Base-by-base conservation (phyloP, 2,329 filamentous ascomycete genomes). In the Trichoderma brevicompactum region DNA sequence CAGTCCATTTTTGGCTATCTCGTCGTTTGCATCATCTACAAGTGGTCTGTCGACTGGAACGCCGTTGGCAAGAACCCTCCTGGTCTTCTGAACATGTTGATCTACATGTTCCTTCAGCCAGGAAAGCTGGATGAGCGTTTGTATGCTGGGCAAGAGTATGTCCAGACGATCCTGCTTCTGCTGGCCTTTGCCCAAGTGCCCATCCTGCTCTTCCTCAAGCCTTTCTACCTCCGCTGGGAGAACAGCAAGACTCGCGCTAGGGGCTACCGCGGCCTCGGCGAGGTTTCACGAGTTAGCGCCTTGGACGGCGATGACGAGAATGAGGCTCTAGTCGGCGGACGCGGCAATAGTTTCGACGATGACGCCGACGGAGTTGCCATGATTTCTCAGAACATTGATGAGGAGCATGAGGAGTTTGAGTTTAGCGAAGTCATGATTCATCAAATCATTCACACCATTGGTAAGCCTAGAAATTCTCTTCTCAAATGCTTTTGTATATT, bases 391-490 rank as follows among this genome's bases (percentile, higher is more conserved):
- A 92, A 95, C 74, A 87, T 96, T 70, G 85, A 84, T 49, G 92
- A 92, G 55, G 94, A 94, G 71, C 92, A 97, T 72, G 94, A 95
- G 74, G 95, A 99, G 75, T 99, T 99, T 77, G 95, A 99, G 72
- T 99, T 99, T 77, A 87, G 90, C 67, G 95, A 99, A 78, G 87
- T 93, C 69, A 97, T 99, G 93, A 99, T 99, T 75, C 95, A 99
- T 80, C 95, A 99, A 79, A 88, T 97, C 76, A 99, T 99, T 74
- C 96, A 98, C 82, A 98, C 94, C 17, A 98, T 98, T 74, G 93
- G 92, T 94, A 88, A 79, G 89, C 79, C 36, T 17, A 1, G 23
- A n/a, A 34, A 13, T 2, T 43, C 2, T 19, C 15, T 1, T 7
- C 15, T 17, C 12, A 8, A 9, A 32, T n/a, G 10, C 8, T 6